Evolutionary conservation across 345 rosid genomes (phyloP), one percentile per base, ranked within the genome.

Genomic region (Lepidium africanum): DNA sequence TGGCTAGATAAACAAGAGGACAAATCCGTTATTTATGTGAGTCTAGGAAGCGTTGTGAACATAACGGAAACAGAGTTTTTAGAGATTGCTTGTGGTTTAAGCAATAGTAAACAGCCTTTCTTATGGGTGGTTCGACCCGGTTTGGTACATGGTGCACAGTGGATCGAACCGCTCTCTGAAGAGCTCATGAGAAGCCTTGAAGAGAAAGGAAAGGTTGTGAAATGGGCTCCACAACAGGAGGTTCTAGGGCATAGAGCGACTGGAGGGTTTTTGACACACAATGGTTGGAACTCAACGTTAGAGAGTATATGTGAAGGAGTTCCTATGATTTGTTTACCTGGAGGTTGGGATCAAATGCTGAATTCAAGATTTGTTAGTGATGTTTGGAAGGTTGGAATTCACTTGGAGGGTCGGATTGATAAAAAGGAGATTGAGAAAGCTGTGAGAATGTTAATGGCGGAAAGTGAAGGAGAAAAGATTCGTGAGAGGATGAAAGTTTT

Each of bases 11-110:
- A 33, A n/a, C 89, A 85, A 47, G 76, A 79, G 1, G 53, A 62
- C 0, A 50, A 50, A 0, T 85, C 89, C 0, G 91, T 84, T 1
- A 19, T 85, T 33, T 85, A 82, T 59, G 82, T 76, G 25, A 82
- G 87, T 32, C 82, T 84, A 13, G 87, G 94, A 10, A 85, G 89
- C 48, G 64, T 80, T 10, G 55, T 81, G 19, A 42, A 69, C 9
- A 19, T 80, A 5, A 52, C 78, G 0, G 68, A 47, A 13, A 36
- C 79, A 45, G 84, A 85, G 37, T 70, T 80, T 0, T 13, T 45
- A 5, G 89, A 85, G 79, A 33, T 85, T 15, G 86, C 87, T 72
- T 70, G 67, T 47, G 84, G 90, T 5, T 77, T 85, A 43, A 77
- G 69, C 37, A 65, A 70, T 5, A 82, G 85, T 14, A 61, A 76